Percentiles rank a stretch among this genome's conserved stretches.
phyloP scores from a whole-genome alignment of 768 basidiomycete species.

The Leccinellum rugosiceps region DNA sequence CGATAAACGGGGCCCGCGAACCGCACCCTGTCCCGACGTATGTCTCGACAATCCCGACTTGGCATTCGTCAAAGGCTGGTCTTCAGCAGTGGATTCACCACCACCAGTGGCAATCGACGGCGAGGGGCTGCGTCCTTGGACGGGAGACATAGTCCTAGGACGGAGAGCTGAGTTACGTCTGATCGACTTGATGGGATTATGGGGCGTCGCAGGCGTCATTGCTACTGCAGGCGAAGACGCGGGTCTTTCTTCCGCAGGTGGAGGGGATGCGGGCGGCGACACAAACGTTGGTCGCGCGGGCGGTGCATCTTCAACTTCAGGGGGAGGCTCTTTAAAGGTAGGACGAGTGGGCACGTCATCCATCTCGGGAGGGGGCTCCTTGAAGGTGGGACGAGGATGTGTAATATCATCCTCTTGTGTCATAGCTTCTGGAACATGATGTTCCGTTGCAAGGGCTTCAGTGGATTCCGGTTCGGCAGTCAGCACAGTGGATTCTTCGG shows the following conservation, averaged over 20 bases:
- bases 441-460: constrained; percentile 4
- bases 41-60: constrained; percentile 42
- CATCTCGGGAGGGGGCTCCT: constrained; percentile 52
- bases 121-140: constrained; percentile 41
- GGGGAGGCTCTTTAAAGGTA: constrained; percentile 60
- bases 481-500: constrained; percentile 18
- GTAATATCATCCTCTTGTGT: constrained; percentile 12
- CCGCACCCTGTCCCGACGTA: constrained; percentile 39
- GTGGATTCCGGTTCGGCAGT: constrained; percentile 15
- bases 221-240: constrained; percentile 33
- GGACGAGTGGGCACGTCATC: constrained; percentile 38
- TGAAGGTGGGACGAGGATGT: constrained; percentile 49
- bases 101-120: constrained; percentile 31
- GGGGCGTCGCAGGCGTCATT: constrained; percentile 47
- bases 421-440: neutral
- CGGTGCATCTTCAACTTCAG: constrained; percentile 46
- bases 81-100: constrained; percentile 30
- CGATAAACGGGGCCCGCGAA: constrained; percentile 49
- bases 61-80: constrained; percentile 33
- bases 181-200: constrained; percentile 46
- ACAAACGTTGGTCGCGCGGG: constrained; percentile 18
- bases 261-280: constrained; percentile 25
- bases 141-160: constrained; percentile 33
- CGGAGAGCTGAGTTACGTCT: constrained; percentile 36
- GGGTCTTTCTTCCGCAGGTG: constrained; percentile 17